phyloP scores from a whole-genome alignment of 2,329 filamentous ascomycete genomes.

The Incumbomyces lentus region DNA sequence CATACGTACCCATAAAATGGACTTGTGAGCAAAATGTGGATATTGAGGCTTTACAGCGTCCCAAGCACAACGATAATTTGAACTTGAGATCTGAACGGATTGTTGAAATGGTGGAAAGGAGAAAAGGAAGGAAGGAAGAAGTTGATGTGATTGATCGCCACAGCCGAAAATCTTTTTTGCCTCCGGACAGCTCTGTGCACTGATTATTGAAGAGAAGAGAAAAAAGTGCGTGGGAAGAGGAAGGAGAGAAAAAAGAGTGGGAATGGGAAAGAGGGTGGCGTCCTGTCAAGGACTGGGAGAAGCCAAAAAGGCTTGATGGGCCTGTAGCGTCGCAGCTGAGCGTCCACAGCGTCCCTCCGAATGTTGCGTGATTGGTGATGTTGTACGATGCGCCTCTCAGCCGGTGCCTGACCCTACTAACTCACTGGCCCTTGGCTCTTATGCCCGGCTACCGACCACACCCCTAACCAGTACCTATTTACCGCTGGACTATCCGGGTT shows the following conservation, averaged over 20 bases:
- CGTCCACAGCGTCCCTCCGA: too few relatives aligned
- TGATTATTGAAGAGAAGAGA: neutral
- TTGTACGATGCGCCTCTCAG: too few relatives aligned
- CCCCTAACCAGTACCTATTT: too few relatives aligned
- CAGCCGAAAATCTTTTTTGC: constrained; percentile 1
- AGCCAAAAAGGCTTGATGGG: neutral
- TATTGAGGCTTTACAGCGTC: constrained; percentile 3
- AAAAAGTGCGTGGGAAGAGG: neutral
- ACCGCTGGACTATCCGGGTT: too few relatives aligned
- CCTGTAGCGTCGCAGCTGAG: neutral
- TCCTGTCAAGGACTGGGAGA: neutral
- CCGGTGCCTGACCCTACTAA: too few relatives aligned
- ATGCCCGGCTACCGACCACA: too few relatives aligned
- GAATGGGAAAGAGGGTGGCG: neutral
- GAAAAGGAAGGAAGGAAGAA: neutral
- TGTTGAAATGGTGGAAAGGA: neutral
- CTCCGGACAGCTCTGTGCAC: neutral
- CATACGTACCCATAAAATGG: constrained; percentile 6
- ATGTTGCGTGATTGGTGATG: too few relatives aligned
- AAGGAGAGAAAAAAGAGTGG: constrained; percentile 3
- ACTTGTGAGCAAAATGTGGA: constrained; percentile 5
- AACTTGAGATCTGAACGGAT: too few relatives aligned
- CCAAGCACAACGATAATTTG: neutral
- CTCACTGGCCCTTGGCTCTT: too few relatives aligned
- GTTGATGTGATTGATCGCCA: neutral